These are phyloP conservation scores for Saposhnikovia divaricata DNA, from an alignment of 129 eudicot genomes.

Conservation along the genomic window DNA sequence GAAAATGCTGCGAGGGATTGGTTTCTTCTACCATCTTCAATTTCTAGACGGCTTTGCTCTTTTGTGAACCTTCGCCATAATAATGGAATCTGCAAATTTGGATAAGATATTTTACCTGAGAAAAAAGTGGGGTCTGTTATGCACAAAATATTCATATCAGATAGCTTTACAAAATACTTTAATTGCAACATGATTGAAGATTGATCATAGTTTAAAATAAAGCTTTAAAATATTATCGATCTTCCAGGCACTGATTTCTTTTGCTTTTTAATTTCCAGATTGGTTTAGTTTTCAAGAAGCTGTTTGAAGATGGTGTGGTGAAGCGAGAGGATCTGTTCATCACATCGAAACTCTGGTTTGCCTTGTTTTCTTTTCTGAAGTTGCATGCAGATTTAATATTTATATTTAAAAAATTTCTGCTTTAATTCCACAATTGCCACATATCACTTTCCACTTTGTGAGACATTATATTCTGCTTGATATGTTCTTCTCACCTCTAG, in stretches of 20 bases:
- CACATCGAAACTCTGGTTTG: constrained; percentile 83
- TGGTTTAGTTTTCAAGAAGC: constrained; percentile 59
- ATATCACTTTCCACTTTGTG: background rate
- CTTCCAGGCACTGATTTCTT: background rate
- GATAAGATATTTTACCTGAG: background rate
- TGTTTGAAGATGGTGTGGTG: constrained; percentile 65
- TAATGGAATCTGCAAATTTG: background rate
- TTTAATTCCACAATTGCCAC: background rate
- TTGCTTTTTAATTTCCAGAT: constrained; percentile 26
- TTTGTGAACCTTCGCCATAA: background rate
- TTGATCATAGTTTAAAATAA: too few relatives aligned
- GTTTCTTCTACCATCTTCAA: background rate
- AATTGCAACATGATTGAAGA: background rate
- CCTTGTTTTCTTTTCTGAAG: background rate
- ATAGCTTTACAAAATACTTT: background rate
- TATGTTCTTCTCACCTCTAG: background rate
- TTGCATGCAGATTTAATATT: background rate
- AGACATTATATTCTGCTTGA: background rate
- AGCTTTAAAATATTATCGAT: background rate
- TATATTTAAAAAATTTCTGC: background rate
- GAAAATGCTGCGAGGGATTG: background rate
- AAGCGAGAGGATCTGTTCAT: constrained; percentile 76
- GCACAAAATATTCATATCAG: background rate
- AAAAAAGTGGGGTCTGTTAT: background rate
- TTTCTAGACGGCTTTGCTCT: background rate